Evolutionary conservation across 2,329 filamentous ascomycete species (phyloP), one percentile per base, ranked within the genome.

Genomic region (Thelonectria rubi): DNA sequence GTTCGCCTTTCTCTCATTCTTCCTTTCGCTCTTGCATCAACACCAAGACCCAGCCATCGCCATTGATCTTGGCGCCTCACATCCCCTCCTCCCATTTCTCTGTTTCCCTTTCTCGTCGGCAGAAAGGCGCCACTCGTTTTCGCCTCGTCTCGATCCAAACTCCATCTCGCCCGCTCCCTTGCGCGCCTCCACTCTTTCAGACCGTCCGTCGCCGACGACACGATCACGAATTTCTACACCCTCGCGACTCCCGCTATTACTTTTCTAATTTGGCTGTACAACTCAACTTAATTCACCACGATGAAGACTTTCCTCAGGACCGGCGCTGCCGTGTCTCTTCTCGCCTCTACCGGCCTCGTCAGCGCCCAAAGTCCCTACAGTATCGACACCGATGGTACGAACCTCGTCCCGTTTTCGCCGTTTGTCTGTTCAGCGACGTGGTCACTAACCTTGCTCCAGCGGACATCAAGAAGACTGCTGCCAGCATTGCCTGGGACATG

Each of bases 401-500:
- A 45, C 30, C 21, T 43, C 37, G n/a, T 24, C 58, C 46, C 11
- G 5, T 37, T 7, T 17, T 48, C 17, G 8, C 17, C 1, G n/a
- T 17, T 42, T 24, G n/a, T 17, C 8, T 32, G 18, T 7, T 20
- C 34, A 37, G n/a, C 47, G 32, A 39, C 24, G 45, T 21, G 43
- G 45, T 17, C n/a, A 62, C 65, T 72, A 47, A 72, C 56, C 52
- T 34, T 32, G 20, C 49, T 17, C 30, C 42, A 80, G 78, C 69
- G 46, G 71, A 67, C 45, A 81, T 82, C 59, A 79, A 77, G 53
- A 67, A 76, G 46, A 75, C 77, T 2, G 78, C 79, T 39, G 70
- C 73, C 18, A 72, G 72, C 20, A 65, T 81, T 30, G 81, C 80
- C 4, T 80, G 76, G 72, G 81, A 83, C 57, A 66, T 83, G 66